Evolutionary conservation across 1,284 basidiomycete species (phyloP), one percentile per base, ranked within the genome.

Genomic region (Golubevia sp.): DNA sequence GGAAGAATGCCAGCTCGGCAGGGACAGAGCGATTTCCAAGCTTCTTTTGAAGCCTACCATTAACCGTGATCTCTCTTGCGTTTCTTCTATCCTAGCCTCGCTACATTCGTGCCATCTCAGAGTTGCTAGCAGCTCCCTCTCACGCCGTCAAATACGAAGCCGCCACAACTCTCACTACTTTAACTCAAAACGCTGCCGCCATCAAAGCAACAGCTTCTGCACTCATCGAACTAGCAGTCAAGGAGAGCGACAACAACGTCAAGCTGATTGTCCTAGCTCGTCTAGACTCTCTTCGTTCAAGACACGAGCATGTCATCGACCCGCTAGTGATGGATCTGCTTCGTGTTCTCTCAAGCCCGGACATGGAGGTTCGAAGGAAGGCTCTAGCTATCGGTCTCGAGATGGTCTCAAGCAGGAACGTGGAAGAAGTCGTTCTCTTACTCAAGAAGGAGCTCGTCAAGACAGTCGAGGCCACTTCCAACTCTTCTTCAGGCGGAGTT

Each of bases 181-280:
- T 99, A 55, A 98, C 96, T 0, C 93, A 97, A 85, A 97, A 97
- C 84, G 91, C 95, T 2, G 93, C 93, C 21, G 96, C 97, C 21
- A 90, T 99, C 71, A 98, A 98, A 88, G 95, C 97, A 67, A 91
- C 96, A 54, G 95, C 94, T 0, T 89, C 90, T 11, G 92, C 90
- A 63, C 90, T 97, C 72, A 93, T 97, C 76, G 92, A 90, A 76
- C 89, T 99, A 61, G 90, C 95, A 63, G 88, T 92, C 82, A 96
- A 95, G 86, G 95, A 97, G 85, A 94, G 94, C 1, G 96, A 98
- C 86, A 99, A 99, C 87, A 99, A 99, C 76, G 96, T 98, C 85
- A 99, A 99, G 86, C 89, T 99, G 63, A 99, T 99, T 70, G 97
- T 99, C 8, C 88, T 99, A 34, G 93, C 97, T 82, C 90, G 97